Percentiles rank a stretch among this genome's conserved stretches.
Conservation (phyloP, 805 yeast genomes). For the Saturnispora quitensis region DNA sequence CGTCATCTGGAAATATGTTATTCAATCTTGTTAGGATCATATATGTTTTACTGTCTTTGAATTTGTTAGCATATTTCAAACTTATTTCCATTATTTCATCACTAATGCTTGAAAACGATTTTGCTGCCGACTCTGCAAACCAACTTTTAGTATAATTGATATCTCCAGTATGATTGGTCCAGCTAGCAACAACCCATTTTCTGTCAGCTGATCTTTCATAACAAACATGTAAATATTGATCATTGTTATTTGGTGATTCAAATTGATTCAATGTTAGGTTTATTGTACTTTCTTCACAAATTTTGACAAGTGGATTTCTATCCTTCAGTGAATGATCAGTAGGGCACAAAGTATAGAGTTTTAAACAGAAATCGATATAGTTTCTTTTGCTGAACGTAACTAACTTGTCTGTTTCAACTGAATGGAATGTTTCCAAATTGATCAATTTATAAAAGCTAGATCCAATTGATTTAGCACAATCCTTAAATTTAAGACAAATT, state of each 20-base stretch:
- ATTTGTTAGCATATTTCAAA: constrained; percentile 31
- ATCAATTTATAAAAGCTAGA: constrained; percentile 30
- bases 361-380: constrained; percentile 38
- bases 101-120: constrained; percentile 45
- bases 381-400: constrained; percentile 27
- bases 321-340: constrained; percentile 20
- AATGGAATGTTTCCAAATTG: constrained; percentile 32
- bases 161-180: constrained; percentile 76
- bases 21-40: constrained; percentile 61
- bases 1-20: constrained; percentile 75
- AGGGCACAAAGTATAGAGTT: constrained; percentile 52
- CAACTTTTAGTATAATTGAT: constrained; percentile 56
- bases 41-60: constrained; percentile 44
- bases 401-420: constrained; percentile 25
- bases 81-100: constrained; percentile 62
- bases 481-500: constrained; percentile 23
- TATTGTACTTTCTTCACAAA: constrained; percentile 35
- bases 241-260: constrained; percentile 44
- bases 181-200: constrained; percentile 78
- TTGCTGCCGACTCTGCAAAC: constrained; percentile 32
- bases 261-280: constrained; percentile 32
- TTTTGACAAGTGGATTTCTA: constrained; percentile 27
- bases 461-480: constrained; percentile 29
- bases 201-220: constrained; percentile 76
- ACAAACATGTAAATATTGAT: constrained; percentile 74